These are phyloP conservation scores for Amphibolis antarctica DNA, from an alignment of 106 monocot species.

Conservation along the genomic window DNA sequence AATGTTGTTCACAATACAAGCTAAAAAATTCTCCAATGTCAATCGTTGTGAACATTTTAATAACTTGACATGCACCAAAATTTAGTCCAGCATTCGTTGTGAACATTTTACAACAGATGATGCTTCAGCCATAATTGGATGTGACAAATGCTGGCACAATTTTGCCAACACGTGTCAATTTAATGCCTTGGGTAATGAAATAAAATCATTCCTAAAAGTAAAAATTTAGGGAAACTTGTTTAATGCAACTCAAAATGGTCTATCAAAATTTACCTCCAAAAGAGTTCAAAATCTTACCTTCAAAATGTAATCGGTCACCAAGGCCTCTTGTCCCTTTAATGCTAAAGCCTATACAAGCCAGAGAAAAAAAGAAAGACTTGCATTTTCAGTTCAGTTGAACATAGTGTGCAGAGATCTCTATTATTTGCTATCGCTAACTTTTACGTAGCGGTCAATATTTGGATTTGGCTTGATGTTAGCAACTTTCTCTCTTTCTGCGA, in stretches of 20 bases:
- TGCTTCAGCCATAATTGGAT: too few species aligned
- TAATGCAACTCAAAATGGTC: too few species aligned
- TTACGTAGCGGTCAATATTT: slow-evolving; percentile 69
- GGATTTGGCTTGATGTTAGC: slow-evolving; percentile 55
- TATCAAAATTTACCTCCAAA: too few species aligned
- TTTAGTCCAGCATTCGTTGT: too few species aligned
- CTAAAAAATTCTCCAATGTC: too few species aligned
- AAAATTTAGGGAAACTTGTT: not conserved
- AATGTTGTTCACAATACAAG: too few species aligned
- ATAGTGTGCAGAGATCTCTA: not conserved
- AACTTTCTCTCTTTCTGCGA: slow-evolving; percentile 43
- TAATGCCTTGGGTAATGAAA: not conserved
- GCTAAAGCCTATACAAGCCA: slow-evolving; percentile 42
- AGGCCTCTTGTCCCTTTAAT: slow-evolving; percentile 45
- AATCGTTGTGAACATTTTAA: too few species aligned
- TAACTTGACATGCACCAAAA: too few species aligned
- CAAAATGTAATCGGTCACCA: slow-evolving; percentile 77
- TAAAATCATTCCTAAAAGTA: not conserved
- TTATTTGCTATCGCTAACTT: slow-evolving; percentile 29
- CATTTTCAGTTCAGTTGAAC: slow-evolving; percentile 3
- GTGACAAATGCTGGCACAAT: too few species aligned
- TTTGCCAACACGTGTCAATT: not conserved
- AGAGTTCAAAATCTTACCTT: slow-evolving; percentile 35
- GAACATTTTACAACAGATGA: too few species aligned
- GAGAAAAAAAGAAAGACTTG: not conserved